Percentiles rank a stretch among this genome's conserved stretches.
Conservation (phyloP, 164 flowering plant species). For the Magnolia kwangsiensis region DNA sequence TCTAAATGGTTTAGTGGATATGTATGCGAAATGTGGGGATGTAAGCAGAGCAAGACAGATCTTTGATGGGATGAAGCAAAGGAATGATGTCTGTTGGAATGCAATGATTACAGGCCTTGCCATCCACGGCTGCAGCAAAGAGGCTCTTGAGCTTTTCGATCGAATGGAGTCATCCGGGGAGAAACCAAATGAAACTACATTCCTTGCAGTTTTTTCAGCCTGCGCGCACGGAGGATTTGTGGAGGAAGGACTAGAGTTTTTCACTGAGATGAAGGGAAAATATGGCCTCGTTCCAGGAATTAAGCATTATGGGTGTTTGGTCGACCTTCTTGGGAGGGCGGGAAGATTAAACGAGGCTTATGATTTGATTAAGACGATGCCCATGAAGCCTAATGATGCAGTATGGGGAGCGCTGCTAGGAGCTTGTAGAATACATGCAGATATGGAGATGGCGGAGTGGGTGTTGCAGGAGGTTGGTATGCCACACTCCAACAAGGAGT, state of each 20-base stretch:
- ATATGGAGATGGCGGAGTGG: conserved; percentile 36
- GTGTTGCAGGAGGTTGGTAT: conserved; percentile 34
- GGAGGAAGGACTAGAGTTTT: conserved; percentile 50
- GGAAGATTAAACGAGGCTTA: conserved; percentile 64
- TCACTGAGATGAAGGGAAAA: conserved; percentile 48
- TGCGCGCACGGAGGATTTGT: conserved; percentile 74
- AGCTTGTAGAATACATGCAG: conserved; percentile 54
- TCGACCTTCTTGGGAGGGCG: conserved; percentile 67
- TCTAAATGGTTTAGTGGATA: conserved; percentile 64
- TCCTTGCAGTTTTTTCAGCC: conserved; percentile 58
- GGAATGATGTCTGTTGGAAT: conserved; percentile 64
- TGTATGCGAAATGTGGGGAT: conserved; percentile 89
- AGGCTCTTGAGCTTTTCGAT: conserved; percentile 54
- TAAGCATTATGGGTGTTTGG: conserved; percentile 72
- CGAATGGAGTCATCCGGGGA: conserved; percentile 47
- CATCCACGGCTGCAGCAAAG: conserved; percentile 48
- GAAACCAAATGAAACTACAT: conserved; percentile 54
- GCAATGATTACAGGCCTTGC: conserved; percentile 69
- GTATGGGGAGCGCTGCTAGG: conserved; percentile 73
- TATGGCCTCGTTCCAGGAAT: conserved; percentile 38
- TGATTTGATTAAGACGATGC: conserved; percentile 52
- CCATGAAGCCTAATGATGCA: conserved; percentile 55
- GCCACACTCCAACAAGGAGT: conserved; percentile 2
- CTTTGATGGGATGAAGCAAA: conserved; percentile 39
- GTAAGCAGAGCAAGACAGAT: conserved; percentile 40